These are phyloP conservation scores for Tricharina praecox DNA, from an alignment of 495 filamentous ascomycete species.

Conservation along the genomic window DNA sequence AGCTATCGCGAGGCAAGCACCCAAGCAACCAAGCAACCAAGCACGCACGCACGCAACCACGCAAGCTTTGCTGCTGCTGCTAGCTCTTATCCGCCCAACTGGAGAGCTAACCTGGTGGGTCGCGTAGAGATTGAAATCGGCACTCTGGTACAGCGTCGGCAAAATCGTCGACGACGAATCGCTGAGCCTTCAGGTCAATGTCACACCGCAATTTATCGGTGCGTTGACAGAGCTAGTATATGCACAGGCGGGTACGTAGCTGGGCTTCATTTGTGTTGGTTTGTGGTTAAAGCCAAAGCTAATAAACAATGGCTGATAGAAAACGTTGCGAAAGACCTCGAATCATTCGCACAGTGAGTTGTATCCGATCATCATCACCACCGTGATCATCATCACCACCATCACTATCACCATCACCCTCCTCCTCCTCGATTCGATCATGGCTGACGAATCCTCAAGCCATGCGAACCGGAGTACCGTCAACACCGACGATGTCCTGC, in stretches of 20 bases:
- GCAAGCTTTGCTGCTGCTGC: no score
- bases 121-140: conserved; percentile 77
- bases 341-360: conserved; percentile 58
- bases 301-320: conserved; percentile 37
- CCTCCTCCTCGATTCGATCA: no score
- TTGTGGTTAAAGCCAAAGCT: no score
- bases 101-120: no score
- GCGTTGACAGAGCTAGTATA: conserved; percentile 83
- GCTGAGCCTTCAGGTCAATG: conserved; percentile 56
- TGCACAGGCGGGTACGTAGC: conserved; percentile 58
- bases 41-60: no score
- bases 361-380: background rate
- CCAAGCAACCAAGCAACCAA: no score
- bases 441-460: conserved; percentile 1
- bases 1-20: no score
- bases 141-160: conserved; percentile 81
- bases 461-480: conserved; percentile 61
- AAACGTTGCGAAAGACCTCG: conserved; percentile 55
- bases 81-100: no score
- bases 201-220: conserved; percentile 88
- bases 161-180: conserved; percentile 81
- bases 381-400: background rate
- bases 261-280: no score
- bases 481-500: conserved; percentile 68
- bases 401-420: no score